These are phyloP conservation scores for Symbiodinium pilosum DNA, from an alignment of 73 alveolate species.

Conservation along the genomic window DNA sequence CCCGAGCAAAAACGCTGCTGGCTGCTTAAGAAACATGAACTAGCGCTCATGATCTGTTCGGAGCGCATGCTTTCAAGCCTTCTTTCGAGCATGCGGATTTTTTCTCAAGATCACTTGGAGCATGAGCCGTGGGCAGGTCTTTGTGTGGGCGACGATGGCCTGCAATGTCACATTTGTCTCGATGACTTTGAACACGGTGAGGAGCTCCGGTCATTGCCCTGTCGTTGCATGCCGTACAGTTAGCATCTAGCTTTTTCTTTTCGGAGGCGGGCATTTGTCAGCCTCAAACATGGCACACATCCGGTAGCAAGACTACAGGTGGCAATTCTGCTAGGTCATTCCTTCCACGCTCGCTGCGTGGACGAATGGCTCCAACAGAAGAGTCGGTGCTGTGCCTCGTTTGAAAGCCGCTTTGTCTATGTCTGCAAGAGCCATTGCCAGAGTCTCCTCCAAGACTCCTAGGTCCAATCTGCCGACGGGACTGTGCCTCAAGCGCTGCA, in stretches of 20 bases:
- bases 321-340: slow-evolving; percentile 17
- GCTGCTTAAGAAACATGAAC: no score
- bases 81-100: no score
- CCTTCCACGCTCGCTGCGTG: slow-evolving; percentile 62
- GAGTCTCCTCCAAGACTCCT: no score
- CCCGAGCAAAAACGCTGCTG: no score
- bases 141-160: not conserved
- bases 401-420: not conserved
- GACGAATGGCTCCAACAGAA: slow-evolving; percentile 47
- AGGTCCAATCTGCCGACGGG: not conserved
- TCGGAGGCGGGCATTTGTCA: no score
- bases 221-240: no score
- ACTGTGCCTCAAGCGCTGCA: not conserved
- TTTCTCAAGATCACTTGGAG: no score
- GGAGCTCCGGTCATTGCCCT: slow-evolving; percentile 6
- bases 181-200: not conserved
- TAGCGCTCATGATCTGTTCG: no score
- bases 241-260: not conserved
- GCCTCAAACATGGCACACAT: no score
- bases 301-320: no score
- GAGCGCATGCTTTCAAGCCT: no score
- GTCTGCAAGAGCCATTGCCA: no score
- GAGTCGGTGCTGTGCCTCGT: slow-evolving; percentile 18
- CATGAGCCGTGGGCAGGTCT: not conserved
- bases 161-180: slow-evolving; percentile 24